These are phyloP conservation scores for Skeletonema menzelii DNA, from an alignment of 108 stramenopile species.

Conservation along the genomic window DNA sequence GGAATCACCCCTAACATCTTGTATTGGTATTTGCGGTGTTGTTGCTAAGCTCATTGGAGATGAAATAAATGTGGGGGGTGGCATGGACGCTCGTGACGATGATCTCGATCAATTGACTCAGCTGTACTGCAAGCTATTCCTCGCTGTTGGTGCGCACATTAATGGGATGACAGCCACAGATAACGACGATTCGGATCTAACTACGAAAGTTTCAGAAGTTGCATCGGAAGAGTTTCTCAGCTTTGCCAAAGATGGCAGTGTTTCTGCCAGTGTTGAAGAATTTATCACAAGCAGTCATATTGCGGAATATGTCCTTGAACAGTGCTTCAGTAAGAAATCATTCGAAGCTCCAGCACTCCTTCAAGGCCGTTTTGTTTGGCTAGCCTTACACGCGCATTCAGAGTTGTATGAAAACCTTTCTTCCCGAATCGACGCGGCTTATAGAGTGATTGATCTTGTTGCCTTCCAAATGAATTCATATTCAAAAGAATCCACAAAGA, in stretches of 20 bases:
- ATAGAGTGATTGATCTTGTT: slow-evolving; percentile 8
- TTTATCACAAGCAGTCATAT: slow-evolving; percentile 20
- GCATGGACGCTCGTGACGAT: slow-evolving; percentile 4
- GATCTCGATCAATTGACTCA: slow-evolving; percentile 7
- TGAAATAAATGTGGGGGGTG: slow-evolving; percentile 5
- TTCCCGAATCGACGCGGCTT: background rate
- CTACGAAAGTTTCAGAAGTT: slow-evolving; percentile 21
- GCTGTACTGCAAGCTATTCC: slow-evolving; percentile 18
- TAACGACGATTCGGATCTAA: background rate
- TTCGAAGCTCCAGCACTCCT: background rate
- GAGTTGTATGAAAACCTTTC: slow-evolving; percentile 13
- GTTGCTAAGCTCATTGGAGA: slow-evolving; percentile 28
- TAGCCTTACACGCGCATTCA: slow-evolving; percentile 30
- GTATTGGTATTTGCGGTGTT: slow-evolving; percentile 33
- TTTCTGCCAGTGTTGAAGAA: background rate
- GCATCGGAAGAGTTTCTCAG: slow-evolving; percentile 25
- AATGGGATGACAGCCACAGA: background rate
- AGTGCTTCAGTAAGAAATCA: background rate
- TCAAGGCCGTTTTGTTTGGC: slow-evolving; percentile 38
- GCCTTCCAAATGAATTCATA: slow-evolving; percentile 36
- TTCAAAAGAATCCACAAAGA: slow-evolving; percentile 30
- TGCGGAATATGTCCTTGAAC: slow-evolving; percentile 10
- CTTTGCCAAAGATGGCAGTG: slow-evolving; percentile 2
- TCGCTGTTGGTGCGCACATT: slow-evolving; percentile 37
- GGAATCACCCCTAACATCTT: slow-evolving; percentile 22